These are phyloP conservation scores for Condylostoma magnum DNA, from an alignment of 169 alveolate genomes.

Conservation along the genomic window DNA sequence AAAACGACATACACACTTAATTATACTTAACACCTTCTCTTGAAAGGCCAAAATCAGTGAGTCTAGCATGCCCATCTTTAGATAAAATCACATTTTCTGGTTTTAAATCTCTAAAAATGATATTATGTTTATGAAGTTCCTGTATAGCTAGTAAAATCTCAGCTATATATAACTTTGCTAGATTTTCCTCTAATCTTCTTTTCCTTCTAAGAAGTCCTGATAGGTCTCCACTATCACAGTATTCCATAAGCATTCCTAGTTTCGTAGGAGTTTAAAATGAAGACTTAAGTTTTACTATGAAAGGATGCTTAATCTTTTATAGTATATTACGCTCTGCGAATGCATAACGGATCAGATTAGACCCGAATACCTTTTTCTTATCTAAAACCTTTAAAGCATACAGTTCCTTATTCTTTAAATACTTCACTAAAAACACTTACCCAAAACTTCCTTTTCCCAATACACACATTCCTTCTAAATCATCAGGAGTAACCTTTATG, in stretches of 20 bases:
- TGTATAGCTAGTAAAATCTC: constrained; percentile 79
- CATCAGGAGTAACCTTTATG: constrained; percentile 44
- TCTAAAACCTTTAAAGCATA: constrained; percentile 85
- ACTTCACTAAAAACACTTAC: constrained; percentile 80
- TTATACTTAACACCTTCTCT: constrained; percentile 76
- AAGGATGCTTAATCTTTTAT: constrained; percentile 46
- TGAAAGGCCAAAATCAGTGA: constrained; percentile 92
- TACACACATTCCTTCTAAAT: constrained; percentile 38
- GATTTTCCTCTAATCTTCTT: constrained; percentile 34
- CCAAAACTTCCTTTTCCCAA: constrained; percentile 85
- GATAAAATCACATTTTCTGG: constrained; percentile 90
- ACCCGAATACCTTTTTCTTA: constrained; percentile 71
- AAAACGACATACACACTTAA: constrained; percentile 61
- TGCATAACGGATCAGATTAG: constrained; percentile 82
- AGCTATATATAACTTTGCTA: constrained; percentile 61
- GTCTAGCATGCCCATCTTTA: constrained; percentile 82
- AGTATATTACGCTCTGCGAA: constrained; percentile 84
- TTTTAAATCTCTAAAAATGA: constrained; percentile 88
- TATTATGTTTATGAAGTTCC: constrained; percentile 82
- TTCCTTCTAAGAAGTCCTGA: constrained; percentile 58
- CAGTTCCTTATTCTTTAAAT: constrained; percentile 46
- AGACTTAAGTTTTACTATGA: constrained; percentile 65
- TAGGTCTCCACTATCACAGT: constrained; percentile 79
- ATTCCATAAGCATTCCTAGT: constrained; percentile 69
- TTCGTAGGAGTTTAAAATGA: constrained; percentile 75